Percentiles rank a stretch among this genome's conserved stretches.
phyloP scores from a whole-genome alignment of 148 eudicot genomes.

The Silene latifolia region DNA sequence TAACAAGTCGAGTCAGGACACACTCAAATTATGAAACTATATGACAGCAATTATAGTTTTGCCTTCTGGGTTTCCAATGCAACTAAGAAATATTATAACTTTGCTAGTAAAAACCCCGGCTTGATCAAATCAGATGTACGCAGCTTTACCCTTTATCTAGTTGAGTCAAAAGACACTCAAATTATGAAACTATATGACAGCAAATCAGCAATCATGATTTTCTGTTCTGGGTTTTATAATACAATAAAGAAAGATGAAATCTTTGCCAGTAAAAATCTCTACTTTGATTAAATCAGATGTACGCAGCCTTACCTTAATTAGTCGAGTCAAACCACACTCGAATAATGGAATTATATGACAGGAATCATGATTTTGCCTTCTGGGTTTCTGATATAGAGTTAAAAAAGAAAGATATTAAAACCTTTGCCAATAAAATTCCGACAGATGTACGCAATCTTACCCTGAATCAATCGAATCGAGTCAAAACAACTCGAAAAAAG shows the following conservation, averaged over 20 bases:
- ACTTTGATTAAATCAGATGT: background rate
- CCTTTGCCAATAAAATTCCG: background rate
- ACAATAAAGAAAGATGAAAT: background rate
- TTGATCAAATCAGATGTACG: background rate
- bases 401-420: background rate
- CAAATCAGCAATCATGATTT: background rate
- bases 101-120: background rate
- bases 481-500: background rate
- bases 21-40: background rate
- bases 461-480: background rate
- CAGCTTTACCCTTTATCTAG: background rate
- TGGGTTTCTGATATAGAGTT: background rate
- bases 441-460: conserved; percentile 11
- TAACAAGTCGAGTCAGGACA: background rate
- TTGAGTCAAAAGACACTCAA: background rate
- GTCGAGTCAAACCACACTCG: background rate
- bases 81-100: background rate
- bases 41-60: background rate
- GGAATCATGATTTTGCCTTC: background rate
- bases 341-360: background rate
- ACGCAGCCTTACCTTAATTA: background rate
- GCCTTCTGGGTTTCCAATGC: no score
- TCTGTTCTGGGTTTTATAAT: background rate
- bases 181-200: background rate
- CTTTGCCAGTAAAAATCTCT: background rate